Conservation (phyloP, 2,329 filamentous ascomycete genomes). For the Knoxdaviesia capensis region DNA sequence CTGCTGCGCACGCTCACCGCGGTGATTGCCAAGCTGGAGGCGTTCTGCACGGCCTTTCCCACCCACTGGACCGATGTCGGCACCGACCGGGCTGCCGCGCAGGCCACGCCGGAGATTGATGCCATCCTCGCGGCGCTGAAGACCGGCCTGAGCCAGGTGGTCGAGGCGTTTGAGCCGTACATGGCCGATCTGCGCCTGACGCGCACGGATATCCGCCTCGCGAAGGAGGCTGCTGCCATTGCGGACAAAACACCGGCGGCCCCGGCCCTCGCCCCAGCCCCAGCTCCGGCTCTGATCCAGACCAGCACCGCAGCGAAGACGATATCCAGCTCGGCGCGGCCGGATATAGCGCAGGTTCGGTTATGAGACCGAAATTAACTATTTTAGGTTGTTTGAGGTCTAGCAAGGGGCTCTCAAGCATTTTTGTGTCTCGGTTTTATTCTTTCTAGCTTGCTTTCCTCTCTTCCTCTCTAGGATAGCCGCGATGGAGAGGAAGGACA, state of each 20-base stretch:
- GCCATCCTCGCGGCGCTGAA: constrained; percentile 45
- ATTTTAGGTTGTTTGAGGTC: too few species aligned
- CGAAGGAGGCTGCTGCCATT: constrained; percentile 39
- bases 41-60: constrained; percentile 36
- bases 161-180: constrained; percentile 58
- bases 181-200: constrained; percentile 49
- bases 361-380: too few species aligned
- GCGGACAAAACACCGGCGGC: constrained; percentile 1
- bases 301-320: too few species aligned
- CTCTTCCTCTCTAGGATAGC: too few species aligned
- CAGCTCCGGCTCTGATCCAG: neutral
- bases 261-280: neutral
- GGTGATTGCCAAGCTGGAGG: constrained; percentile 49
- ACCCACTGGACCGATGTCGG: constrained; percentile 65
- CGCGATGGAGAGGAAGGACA: too few species aligned
- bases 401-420: too few species aligned
- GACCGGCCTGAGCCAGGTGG: constrained; percentile 40
- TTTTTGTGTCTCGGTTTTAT: too few species aligned
- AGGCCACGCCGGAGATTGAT: constrained; percentile 50
- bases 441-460: too few species aligned
- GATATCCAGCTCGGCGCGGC: too few species aligned
- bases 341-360: too few species aligned
- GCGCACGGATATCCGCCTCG: constrained; percentile 50
- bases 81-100: constrained; percentile 30
- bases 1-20: constrained; percentile 55